These are phyloP conservation scores for Metarhizium anisopliae DNA, from an alignment of 2,329 filamentous ascomycete genomes.

Conservation along the genomic window DNA sequence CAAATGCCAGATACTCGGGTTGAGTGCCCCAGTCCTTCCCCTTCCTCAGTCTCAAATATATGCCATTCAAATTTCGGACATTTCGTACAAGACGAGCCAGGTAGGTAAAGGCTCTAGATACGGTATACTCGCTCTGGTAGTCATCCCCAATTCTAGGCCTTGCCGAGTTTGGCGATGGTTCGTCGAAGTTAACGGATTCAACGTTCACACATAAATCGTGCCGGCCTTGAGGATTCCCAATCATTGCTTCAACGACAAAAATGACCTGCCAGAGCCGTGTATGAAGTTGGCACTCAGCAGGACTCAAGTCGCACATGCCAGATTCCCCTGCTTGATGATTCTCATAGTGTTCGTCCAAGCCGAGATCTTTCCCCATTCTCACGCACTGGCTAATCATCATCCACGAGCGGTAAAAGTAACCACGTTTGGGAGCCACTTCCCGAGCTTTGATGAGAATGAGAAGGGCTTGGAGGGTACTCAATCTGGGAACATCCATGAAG, in stretches of 20 bases:
- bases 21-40: conserved; percentile 81
- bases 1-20: conserved; percentile 71
- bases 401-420: conserved; percentile 96
- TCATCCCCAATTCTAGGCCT: background rate
- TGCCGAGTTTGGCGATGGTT: background rate
- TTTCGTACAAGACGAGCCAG: conserved; percentile 69
- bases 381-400: conserved; percentile 89
- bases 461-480: conserved; percentile 88
- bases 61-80: conserved; percentile 65
- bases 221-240: conserved; percentile 83
- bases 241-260: conserved; percentile 81
- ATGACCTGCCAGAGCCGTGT: conserved; percentile 86
- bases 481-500: conserved; percentile 82
- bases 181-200: conserved; percentile 70
- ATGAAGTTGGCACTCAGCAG: conserved; percentile 72
- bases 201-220: conserved; percentile 68
- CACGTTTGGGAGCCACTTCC: conserved; percentile 83
- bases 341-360: conserved; percentile 77
- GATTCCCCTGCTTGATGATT: conserved; percentile 59
- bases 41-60: conserved; percentile 65
- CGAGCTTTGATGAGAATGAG: conserved; percentile 83
- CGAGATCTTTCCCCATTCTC: conserved; percentile 86
- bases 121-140: background rate
- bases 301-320: conserved; percentile 56
- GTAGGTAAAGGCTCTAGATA: conserved; percentile 32